A percentile compares a stretch with the other conserved stretches of the same genome.
Evolutionary conservation across 805 yeast species (phyloP).

Genomic region (Torulaspora maleeae): DNA sequence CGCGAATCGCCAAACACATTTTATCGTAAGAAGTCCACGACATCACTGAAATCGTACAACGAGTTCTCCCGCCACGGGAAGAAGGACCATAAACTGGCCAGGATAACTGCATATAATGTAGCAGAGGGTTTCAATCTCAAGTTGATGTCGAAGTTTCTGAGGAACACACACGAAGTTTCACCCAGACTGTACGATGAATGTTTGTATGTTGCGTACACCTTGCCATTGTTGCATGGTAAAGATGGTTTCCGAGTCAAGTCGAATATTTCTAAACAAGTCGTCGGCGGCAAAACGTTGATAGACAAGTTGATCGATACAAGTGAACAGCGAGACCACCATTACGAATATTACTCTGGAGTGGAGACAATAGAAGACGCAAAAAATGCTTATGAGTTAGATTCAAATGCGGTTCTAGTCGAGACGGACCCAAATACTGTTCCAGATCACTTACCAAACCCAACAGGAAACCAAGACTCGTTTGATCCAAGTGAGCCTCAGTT

Average conservation of each 20-base stretch:
- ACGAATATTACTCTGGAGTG: conserved; percentile 81
- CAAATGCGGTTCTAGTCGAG: conserved; percentile 18
- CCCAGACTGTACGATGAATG: conserved; percentile 90
- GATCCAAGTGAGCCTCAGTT: conserved; percentile 93
- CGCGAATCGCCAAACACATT: conserved; percentile 7
- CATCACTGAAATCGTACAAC: conserved; percentile 37
- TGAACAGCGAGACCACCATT: conserved; percentile 87
- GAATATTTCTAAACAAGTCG: conserved; percentile 42
- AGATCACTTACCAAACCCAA: conserved; percentile 28
- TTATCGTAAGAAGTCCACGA: conserved; percentile 10
- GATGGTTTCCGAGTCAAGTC: conserved; percentile 74
- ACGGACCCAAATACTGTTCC: conserved; percentile 22
- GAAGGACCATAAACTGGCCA: conserved; percentile 54
- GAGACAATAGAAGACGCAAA: conserved; percentile 53
- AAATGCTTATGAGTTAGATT: conserved; percentile 39
- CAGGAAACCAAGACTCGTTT: conserved; percentile 49
- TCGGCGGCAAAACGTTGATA: conserved; percentile 47
- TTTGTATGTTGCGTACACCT: conserved; percentile 81
- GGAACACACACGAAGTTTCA: conserved; percentile 69
- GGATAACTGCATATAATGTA: conserved; percentile 89
- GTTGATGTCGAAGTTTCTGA: conserved; percentile 58
- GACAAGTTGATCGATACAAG: conserved; percentile 73
- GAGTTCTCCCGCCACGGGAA: conserved; percentile 30
- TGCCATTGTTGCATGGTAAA: conserved; percentile 82
- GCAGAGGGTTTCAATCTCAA: conserved; percentile 75